Conservation (phyloP, 1,284 basidiomycete genomes). For the Cutaneotrichosporon cutaneum region DNA sequence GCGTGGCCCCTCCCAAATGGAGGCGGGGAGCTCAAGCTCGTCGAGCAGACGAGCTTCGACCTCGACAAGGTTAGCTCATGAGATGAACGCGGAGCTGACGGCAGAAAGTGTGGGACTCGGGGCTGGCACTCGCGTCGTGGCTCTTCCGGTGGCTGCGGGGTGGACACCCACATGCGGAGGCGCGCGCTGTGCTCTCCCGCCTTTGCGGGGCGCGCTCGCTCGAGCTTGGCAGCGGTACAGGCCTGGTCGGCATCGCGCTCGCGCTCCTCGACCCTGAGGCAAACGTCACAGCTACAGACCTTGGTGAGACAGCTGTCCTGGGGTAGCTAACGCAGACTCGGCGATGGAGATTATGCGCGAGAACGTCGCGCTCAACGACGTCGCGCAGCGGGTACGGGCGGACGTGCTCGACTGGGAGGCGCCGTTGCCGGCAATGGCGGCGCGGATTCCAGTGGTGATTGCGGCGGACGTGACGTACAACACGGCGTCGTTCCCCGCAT, state of each 20-base stretch:
- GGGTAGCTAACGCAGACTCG: slow-evolving; percentile 58
- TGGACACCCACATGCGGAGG: slow-evolving; percentile 12
- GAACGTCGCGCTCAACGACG: slow-evolving; percentile 63
- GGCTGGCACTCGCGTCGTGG: slow-evolving; percentile 75
- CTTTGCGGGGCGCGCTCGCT: slow-evolving; percentile 19
- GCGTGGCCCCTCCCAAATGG: slow-evolving; percentile 56
- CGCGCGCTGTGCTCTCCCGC: slow-evolving; percentile 14
- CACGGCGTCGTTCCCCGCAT: slow-evolving; percentile 68
- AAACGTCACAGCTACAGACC: slow-evolving; percentile 61
- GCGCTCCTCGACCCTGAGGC: slow-evolving; percentile 53
- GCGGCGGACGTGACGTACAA: slow-evolving; percentile 88
- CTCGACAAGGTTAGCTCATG: slow-evolving; percentile 70
- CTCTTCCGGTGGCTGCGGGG: slow-evolving; percentile 50
- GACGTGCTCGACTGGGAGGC: slow-evolving; percentile 74
- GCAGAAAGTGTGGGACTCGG: slow-evolving; percentile 91
- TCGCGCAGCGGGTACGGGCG: slow-evolving; percentile 34
- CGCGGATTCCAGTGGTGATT: not conserved
- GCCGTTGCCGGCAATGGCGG: slow-evolving; percentile 53
- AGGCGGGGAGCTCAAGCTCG: slow-evolving; percentile 56
- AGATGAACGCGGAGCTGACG: not conserved
- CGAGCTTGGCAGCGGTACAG: slow-evolving; percentile 70
- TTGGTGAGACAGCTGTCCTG: slow-evolving; percentile 58
- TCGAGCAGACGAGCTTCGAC: slow-evolving; percentile 80
- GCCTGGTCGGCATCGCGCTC: slow-evolving; percentile 70
- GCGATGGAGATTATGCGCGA: slow-evolving; percentile 73